Evolutionary conservation across 805 yeast genomes (phyloP).

Genomic region (Jamesozyma hellenica): DNA sequence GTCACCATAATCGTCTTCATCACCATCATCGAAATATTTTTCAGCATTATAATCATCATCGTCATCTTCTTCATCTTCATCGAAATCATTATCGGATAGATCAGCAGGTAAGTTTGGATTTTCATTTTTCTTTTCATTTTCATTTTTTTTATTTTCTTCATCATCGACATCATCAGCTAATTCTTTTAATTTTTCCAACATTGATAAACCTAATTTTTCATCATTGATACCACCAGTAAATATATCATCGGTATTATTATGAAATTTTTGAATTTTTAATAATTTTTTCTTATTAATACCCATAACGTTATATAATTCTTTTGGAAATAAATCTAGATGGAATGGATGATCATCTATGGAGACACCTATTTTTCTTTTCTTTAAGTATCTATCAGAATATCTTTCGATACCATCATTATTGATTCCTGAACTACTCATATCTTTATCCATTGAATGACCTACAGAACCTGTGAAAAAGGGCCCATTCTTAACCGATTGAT

Average conservation of each 20-base stretch:
- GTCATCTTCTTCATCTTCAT: constrained; percentile 49
- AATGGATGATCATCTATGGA: constrained; percentile 75
- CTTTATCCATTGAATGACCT: constrained; percentile 10
- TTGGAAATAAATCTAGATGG: constrained; percentile 60
- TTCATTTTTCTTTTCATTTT: constrained; percentile 11
- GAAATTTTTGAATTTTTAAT: constrained; percentile 32
- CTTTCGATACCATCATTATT: constrained; percentile 63
- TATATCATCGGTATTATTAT: constrained; percentile 20
- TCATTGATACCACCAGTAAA: constrained; percentile 23
- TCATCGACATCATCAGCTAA: constrained; percentile 43
- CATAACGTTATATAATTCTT: constrained; percentile 64
- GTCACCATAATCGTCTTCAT: constrained; percentile 38
- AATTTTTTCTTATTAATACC: constrained; percentile 50
- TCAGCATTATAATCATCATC: constrained; percentile 40
- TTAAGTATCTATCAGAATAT: constrained; percentile 70
- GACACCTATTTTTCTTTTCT: constrained; percentile 44
- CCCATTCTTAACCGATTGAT: constrained; percentile 48
- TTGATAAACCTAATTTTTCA: constrained; percentile 25
- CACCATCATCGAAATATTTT: constrained; percentile 36
- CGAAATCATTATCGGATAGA: constrained; percentile 39
- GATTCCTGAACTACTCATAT: constrained; percentile 32
- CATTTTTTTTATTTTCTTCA: constrained; percentile 15
- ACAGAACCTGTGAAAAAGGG: constrained; percentile 55
- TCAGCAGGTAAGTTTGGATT: constrained; percentile 27
- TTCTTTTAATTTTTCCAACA: constrained; percentile 40